Evolutionary conservation across 805 yeast genomes (phyloP), one percentile per base, ranked within the genome.

Genomic region (Saccharomycopsis sp.): DNA sequence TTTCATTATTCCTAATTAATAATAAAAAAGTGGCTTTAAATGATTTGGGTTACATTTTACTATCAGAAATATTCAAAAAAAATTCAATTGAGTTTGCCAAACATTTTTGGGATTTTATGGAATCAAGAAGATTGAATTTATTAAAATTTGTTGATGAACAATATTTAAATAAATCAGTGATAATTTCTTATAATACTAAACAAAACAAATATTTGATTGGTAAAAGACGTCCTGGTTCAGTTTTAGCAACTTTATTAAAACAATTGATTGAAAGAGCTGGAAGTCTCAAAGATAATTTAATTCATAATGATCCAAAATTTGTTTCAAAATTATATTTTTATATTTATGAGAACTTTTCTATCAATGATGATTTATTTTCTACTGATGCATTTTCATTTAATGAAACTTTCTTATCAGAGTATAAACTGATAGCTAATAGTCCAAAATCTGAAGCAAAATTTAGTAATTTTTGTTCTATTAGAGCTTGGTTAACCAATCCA

Each of bases 31-130:
- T 31, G 15, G 32, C 46, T 5, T 44, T 39, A 28, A 31, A 15
- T 19, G 49, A 45, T 37, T 34, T 45, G 28, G n/a, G 37, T 3
- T 45, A 38, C 19, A 45, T 45, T n/a, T 33, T 42, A 17, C 9
- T 45, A 12, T n/a, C 30, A 5, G 36, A 39, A 21, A 23, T 42
- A 20, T 17, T 42, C 17, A 21, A 23, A 3, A 34, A 27, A 15
- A 38, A 39, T 27, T 19, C 36, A 5, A 10, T 34, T 9, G 34
- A 31, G 15, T 33, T 39, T 15, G n/a, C 40, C 13, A 8, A 26
- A 12, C 21, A 23, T 14, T 45, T 45, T 28, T 45, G 45, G 46
- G 20, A 17, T 13, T 42, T 36, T 31, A 25, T 45, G 39, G 49
- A 42, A 25, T 28, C 41, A 4, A 29, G 49, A 36, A 21, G 39